These are phyloP conservation scores for Tulasnella sp. DNA, from an alignment of 768 basidiomycete species.

Conservation along the genomic window DNA sequence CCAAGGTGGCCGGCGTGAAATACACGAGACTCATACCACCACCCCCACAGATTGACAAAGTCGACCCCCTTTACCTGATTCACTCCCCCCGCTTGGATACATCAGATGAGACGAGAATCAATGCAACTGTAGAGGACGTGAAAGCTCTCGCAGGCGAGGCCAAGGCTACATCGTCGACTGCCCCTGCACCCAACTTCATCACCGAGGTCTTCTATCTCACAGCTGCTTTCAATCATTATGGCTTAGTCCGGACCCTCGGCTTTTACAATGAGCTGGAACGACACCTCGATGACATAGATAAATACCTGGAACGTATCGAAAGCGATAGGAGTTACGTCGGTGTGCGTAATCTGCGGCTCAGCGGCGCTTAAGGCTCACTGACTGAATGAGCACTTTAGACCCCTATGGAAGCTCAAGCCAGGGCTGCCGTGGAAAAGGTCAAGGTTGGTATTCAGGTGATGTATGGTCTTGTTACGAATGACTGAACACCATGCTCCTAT, in stretches of 20 bases:
- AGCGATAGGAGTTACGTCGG: conserved; percentile 75
- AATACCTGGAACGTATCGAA: conserved; percentile 63
- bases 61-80: conserved; percentile 74
- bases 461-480: no score
- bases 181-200: conserved; percentile 78
- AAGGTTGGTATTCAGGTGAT: conserved; percentile 38
- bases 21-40: not conserved
- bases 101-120: conserved; percentile 85
- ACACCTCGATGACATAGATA: conserved; percentile 54
- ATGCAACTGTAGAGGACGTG: conserved; percentile 82
- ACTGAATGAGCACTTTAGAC: conserved; percentile 33
- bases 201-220: conserved; percentile 89
- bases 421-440: conserved; percentile 61
- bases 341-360: conserved; percentile 36
- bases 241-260: conserved; percentile 70
- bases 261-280: conserved; percentile 41
- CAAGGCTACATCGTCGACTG: conserved; percentile 25
- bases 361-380: conserved; percentile 1
- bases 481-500: not conserved
- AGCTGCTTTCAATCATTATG: conserved; percentile 81
- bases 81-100: conserved; percentile 62
- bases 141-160: conserved; percentile 47
- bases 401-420: conserved; percentile 62
- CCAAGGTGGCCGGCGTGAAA: not conserved
- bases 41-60: conserved; percentile 63